Conservation (phyloP, 2,329 filamentous ascomycete species). For the Fonsecaea multimorphosa region DNA sequence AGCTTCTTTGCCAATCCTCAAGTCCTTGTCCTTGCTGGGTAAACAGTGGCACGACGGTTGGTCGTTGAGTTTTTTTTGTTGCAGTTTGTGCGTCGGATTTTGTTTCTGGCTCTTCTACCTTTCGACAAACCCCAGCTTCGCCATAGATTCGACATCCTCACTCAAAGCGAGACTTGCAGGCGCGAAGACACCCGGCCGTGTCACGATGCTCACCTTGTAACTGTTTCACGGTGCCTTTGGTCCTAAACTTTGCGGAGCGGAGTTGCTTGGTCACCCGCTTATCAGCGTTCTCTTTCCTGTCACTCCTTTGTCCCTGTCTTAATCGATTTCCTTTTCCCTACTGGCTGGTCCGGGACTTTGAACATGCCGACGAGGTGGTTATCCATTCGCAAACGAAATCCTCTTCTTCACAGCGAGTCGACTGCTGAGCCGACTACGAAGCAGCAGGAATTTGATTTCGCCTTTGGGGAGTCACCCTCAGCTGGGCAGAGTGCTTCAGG, state of each 20-base stretch:
- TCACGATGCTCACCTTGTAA: conserved; percentile 29
- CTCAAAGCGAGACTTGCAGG: conserved; percentile 4
- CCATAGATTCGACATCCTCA: conserved; percentile 4
- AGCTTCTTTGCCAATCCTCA: conserved; percentile 7
- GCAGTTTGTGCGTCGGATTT: conserved; percentile 32
- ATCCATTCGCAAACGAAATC: conserved; percentile 30
- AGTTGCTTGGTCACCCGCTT: conserved; percentile 21
- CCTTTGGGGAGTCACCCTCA: conserved; percentile 29
- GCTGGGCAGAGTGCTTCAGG: conserved; percentile 11
- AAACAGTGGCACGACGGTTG: conserved; percentile 13
- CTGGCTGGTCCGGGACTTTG: conserved; percentile 25
- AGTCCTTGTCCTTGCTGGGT: conserved; percentile 2
- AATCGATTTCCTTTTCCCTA: conserved; percentile 22
- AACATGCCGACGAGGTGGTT: conserved; percentile 34
- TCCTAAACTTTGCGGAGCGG: conserved; percentile 12
- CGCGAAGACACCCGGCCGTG: conserved; percentile 18
- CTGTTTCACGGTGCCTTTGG: conserved; percentile 29
- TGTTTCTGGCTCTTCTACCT: conserved; percentile 13
- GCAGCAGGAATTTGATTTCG: conserved; percentile 36
- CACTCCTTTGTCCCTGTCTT: conserved; percentile 30
- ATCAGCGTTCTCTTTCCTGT: conserved; percentile 24
- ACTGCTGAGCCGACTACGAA: conserved; percentile 20
- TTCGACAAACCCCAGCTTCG: conserved; percentile 8
- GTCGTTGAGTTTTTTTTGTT: conserved; percentile 18
- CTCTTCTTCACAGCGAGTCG: conserved; percentile 21